Percentiles rank a stretch among this genome's conserved stretches.
phyloP scores from a whole-genome alignment of 164 flowering plant species.

The Malania oleifera region DNA sequence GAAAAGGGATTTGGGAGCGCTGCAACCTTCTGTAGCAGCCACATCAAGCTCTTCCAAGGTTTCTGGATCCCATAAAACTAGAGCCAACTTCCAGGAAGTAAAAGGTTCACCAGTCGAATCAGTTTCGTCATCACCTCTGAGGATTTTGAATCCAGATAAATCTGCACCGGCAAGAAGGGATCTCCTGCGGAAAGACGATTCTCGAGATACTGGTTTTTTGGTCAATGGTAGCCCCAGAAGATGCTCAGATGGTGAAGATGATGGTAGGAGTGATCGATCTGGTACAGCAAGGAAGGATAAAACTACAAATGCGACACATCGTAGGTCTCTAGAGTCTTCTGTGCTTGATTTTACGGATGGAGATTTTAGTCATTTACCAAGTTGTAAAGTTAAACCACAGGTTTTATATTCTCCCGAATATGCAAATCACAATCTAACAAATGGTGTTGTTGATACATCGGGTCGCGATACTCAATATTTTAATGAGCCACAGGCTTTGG shows the following conservation, averaged over 20 bases:
- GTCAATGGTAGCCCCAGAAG: conserved; percentile 31
- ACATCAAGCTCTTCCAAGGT: conserved; percentile 94
- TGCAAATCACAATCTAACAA: conserved; percentile 18
- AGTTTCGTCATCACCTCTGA: conserved; percentile 89
- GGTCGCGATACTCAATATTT: conserved; percentile 23
- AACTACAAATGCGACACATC: conserved; percentile 20
- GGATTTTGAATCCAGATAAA: conserved; percentile 48
- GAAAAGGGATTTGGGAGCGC: conserved; percentile 45
- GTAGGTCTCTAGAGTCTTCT: conserved; percentile 33
- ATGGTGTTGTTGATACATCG: conserved; percentile 22
- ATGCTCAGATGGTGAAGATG: conserved; percentile 50
- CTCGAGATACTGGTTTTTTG: conserved; percentile 23
- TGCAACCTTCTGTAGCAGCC: conserved; percentile 51
- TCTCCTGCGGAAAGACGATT: conserved; percentile 33
- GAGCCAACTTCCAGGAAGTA: conserved; percentile 44
- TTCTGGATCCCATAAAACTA: conserved; percentile 65
- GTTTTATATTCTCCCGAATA: conserved; percentile 23
- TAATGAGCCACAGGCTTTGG: conserved; percentile 23
- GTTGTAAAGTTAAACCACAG: conserved; percentile 24
- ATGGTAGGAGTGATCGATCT: conserved; percentile 35
- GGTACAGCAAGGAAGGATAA: conserved; percentile 36
- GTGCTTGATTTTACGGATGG: conserved; percentile 33
- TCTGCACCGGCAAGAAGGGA: conserved; percentile 27
- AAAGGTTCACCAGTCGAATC: conserved; percentile 95
- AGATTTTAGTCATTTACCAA: conserved; percentile 21